A percentile compares a stretch with the other conserved stretches of the same genome.
These are phyloP conservation scores for Pythium sukuiense DNA, from an alignment of 352 stramenopile species.

Conservation along the genomic window DNA sequence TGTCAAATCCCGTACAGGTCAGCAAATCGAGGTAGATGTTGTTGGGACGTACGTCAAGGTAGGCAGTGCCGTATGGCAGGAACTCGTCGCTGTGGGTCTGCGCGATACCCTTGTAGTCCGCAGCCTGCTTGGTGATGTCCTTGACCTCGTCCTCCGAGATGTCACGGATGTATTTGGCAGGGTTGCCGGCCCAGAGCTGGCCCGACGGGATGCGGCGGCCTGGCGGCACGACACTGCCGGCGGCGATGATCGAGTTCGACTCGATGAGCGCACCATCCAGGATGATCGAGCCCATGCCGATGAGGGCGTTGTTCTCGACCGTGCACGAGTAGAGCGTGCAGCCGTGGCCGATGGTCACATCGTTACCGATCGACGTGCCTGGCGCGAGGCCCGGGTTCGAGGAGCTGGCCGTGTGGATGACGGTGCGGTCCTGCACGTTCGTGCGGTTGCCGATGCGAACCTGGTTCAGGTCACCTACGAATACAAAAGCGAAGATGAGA, in stretches of 20 bases:
- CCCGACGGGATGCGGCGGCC: constrained; percentile 87
- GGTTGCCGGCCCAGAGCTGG: constrained; percentile 97
- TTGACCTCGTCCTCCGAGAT: constrained; percentile 92
- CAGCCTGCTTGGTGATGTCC: constrained; percentile 85
- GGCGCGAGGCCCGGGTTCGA: constrained; percentile 73
- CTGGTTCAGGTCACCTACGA: constrained; percentile 81
- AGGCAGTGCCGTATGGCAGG: constrained; percentile 86
- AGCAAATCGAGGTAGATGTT: too few relatives aligned
- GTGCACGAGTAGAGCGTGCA: constrained; percentile 96
- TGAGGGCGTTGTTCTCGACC: constrained; percentile 95
- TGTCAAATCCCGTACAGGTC: neutral
- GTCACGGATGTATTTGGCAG: constrained; percentile 92
- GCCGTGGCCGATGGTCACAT: constrained; percentile 95
- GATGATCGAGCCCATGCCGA: constrained; percentile 96
- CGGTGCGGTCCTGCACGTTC: constrained; percentile 96
- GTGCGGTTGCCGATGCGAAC: constrained; percentile 95
- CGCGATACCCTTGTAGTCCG: constrained; percentile 83
- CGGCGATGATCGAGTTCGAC: constrained; percentile 94
- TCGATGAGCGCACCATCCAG: constrained; percentile 92
- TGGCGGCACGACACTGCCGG: constrained; percentile 92
- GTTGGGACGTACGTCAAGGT: constrained; percentile 60
- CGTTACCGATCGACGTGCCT: constrained; percentile 93
- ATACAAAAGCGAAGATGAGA: neutral
- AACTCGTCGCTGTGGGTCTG: constrained; percentile 90
- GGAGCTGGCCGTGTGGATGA: constrained; percentile 92